These are phyloP conservation scores for Russula sp. DNA, from an alignment of 768 basidiomycete species.

Conservation along the genomic window DNA sequence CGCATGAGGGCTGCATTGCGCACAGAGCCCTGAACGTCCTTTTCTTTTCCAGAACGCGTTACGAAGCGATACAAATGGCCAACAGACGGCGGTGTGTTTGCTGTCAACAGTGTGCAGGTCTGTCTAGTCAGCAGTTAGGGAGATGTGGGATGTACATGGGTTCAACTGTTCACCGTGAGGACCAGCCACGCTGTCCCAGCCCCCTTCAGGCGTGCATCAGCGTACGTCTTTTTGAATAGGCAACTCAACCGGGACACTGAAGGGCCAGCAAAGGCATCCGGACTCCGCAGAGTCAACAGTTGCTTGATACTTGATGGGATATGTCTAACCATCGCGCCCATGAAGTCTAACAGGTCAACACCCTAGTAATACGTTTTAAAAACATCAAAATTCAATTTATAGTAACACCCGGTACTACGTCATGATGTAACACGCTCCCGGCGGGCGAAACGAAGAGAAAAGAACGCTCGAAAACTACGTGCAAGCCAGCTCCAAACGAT, in stretches of 20 bases:
- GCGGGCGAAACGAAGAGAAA: constrained; percentile 1
- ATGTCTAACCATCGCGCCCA: constrained; percentile 39
- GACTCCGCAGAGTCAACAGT: constrained; percentile 64
- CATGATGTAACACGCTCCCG: constrained; percentile 7
- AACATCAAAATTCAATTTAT: background rate
- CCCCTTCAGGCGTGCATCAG: constrained; percentile 59
- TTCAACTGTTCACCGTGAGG: constrained; percentile 53
- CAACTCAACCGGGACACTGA: constrained; percentile 49
- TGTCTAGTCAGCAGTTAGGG: constrained; percentile 50
- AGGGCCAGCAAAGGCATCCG: constrained; percentile 56
- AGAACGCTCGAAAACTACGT: constrained; percentile 8
- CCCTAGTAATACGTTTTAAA: background rate
- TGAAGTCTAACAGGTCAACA: too few species aligned
- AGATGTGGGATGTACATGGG: background rate
- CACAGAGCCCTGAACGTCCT: constrained; percentile 44
- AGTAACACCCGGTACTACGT: constrained; percentile 21
- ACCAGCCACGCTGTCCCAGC: constrained; percentile 82
- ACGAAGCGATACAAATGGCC: constrained; percentile 81
- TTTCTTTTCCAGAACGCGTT: constrained; percentile 46
- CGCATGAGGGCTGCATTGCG: constrained; percentile 82
- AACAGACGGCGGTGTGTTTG: constrained; percentile 75
- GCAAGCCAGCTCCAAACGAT: constrained; percentile 11
- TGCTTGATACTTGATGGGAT: constrained; percentile 71
- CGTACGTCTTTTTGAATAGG: constrained; percentile 59
- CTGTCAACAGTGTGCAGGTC: constrained; percentile 82